Evolutionary conservation across 495 filamentous ascomycete species (phyloP).

Genomic region (Penicillium dipodomyicola): DNA sequence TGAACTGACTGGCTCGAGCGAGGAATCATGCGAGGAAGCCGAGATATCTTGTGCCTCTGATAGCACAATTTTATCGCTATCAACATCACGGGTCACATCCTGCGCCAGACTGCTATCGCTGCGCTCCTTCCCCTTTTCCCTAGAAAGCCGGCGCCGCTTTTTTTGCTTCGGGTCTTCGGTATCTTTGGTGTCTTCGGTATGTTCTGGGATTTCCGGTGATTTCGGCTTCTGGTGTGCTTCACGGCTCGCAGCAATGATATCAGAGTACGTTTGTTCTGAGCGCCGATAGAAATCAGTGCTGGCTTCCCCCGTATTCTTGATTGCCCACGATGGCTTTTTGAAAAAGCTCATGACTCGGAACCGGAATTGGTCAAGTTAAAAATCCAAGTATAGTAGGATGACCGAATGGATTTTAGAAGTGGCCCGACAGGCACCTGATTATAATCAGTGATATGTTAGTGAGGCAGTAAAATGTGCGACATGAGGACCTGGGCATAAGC

Average conservation of each 20-base stretch:
- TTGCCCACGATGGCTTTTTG: constrained; percentile 62
- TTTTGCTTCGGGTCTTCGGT: background rate
- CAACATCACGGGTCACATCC: background rate
- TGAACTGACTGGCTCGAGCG: background rate
- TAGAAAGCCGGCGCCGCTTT: constrained; percentile 16
- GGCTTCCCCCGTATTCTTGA: constrained; percentile 40
- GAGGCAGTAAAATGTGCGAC: background rate
- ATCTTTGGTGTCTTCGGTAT: background rate
- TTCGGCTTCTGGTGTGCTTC: constrained; percentile 30
- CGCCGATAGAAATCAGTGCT: constrained; percentile 64
- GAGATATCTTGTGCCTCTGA: background rate
- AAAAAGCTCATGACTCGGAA: constrained; percentile 53
- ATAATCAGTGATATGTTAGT: constrained; percentile 1
- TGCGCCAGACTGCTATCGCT: too few relatives aligned
- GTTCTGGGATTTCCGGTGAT: constrained; percentile 7
- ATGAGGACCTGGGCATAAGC: background rate
- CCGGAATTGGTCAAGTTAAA: background rate
- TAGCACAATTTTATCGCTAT: background rate
- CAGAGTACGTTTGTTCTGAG: constrained; percentile 59
- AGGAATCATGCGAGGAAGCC: background rate
- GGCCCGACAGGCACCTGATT: background rate
- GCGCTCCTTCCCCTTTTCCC: background rate
- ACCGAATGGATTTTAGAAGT: background rate
- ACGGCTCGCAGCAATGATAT: constrained; percentile 55
- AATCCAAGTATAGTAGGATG: background rate